These are phyloP conservation scores for Trichoderma erinaceum DNA, from an alignment of 495 filamentous ascomycete species.

Conservation along the genomic window DNA sequence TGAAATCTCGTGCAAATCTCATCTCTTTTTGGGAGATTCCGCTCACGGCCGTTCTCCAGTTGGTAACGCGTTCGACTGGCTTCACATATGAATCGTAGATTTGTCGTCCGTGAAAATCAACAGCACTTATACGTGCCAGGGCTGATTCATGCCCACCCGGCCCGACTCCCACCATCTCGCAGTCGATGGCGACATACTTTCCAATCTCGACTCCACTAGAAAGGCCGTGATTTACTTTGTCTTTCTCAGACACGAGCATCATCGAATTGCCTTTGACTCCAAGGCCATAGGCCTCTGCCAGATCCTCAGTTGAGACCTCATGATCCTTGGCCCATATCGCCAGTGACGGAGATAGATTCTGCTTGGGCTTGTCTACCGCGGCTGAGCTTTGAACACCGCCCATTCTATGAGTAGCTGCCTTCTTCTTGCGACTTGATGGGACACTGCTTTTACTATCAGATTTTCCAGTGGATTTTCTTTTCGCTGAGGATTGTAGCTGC, in stretches of 20 bases:
- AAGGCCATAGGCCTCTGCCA: constrained; percentile 54
- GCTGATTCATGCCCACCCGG: constrained; percentile 59
- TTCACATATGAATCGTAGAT: constrained; percentile 87
- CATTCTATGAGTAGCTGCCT: constrained; percentile 20
- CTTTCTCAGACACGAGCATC: constrained; percentile 15
- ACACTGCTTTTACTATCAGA: not conserved
- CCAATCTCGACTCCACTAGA: constrained; percentile 51
- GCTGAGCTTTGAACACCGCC: constrained; percentile 19
- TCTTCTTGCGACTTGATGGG: constrained; percentile 12
- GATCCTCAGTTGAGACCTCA: constrained; percentile 53
- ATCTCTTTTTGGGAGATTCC: constrained; percentile 72
- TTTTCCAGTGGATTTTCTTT: constrained; percentile 21
- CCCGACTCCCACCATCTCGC: constrained; percentile 95
- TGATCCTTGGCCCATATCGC: constrained; percentile 48
- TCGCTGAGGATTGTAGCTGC: constrained; percentile 20
- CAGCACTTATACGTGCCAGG: constrained; percentile 77
- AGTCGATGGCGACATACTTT: constrained; percentile 89
- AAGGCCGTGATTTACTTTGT: constrained; percentile 46
- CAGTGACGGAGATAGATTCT: constrained; percentile 33
- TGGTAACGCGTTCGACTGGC: constrained; percentile 68
- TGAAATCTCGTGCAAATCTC: constrained; percentile 58
- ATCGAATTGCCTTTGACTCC: constrained; percentile 32
- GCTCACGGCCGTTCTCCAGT: constrained; percentile 82
- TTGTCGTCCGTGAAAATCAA: constrained; percentile 86
- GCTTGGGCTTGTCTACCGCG: constrained; percentile 25